Percentiles rank a stretch among this genome's conserved stretches.
Evolutionary conservation across 1,139 yeast genomes (phyloP).

Genomic region (Tardiomyces digboiensis): DNA sequence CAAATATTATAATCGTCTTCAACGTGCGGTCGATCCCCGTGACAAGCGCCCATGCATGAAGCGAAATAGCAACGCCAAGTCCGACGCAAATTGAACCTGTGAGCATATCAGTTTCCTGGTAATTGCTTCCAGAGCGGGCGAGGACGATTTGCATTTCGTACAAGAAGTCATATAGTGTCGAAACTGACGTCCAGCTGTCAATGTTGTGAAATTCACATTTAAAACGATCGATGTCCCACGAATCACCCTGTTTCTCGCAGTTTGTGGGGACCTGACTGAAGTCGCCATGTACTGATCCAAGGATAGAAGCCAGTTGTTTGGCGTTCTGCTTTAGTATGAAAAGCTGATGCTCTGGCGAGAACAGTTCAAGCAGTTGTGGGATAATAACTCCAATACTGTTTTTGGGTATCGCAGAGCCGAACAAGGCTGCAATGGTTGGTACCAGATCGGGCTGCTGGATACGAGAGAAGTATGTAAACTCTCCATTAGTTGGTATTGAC

Average conservation of each 20-base stretch:
- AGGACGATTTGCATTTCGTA: slow-evolving; percentile 42
- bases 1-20: slow-evolving; percentile 17
- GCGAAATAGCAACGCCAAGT: slow-evolving; percentile 26
- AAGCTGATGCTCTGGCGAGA: slow-evolving; percentile 34
- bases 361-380: slow-evolving; percentile 44
- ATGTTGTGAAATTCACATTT: background rate
- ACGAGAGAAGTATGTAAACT: slow-evolving; percentile 41
- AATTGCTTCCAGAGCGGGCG: slow-evolving; percentile 65
- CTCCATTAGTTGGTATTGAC: slow-evolving; percentile 35
- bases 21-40: background rate
- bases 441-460: slow-evolving; percentile 83
- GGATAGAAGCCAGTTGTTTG: slow-evolving; percentile 37
- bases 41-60: slow-evolving; percentile 15
- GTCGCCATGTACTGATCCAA: background rate
- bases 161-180: slow-evolving; percentile 32
- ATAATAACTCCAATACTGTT: slow-evolving; percentile 76
- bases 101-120: slow-evolving; percentile 43
- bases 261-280: background rate
- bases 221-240: background rate
- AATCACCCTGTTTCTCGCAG: background rate
- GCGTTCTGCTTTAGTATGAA: slow-evolving; percentile 48
- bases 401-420: slow-evolving; percentile 77
- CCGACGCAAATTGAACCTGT: slow-evolving; percentile 33
- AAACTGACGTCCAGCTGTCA: background rate
- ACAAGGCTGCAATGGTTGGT: slow-evolving; percentile 66